Evolutionary conservation across 345 rosid genomes (phyloP).

Genomic region (Bruguiera sexangula): DNA sequence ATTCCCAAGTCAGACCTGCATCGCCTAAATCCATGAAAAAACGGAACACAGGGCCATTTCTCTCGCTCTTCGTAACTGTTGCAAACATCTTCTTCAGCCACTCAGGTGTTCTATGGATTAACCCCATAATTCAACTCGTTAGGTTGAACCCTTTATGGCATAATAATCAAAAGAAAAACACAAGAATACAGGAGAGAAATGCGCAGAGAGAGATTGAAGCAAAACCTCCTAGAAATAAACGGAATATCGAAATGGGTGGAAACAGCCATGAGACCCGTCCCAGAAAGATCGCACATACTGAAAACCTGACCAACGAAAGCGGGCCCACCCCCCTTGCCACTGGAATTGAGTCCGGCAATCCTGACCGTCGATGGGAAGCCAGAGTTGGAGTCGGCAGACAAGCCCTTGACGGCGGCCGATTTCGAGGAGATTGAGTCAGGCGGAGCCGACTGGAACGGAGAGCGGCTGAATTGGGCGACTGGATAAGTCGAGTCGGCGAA

Average conservation of each 20-base stretch:
- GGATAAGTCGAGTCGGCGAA: constrained; percentile 35
- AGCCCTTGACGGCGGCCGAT: constrained; percentile 42
- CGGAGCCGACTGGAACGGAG: constrained; percentile 33
- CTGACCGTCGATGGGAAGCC: constrained; percentile 76
- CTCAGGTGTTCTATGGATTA: constrained; percentile 58
- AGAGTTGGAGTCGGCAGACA: constrained; percentile 44
- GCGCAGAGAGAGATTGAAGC: neutral
- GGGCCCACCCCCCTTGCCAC: constrained; percentile 74
- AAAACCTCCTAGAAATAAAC: constrained; percentile 73
- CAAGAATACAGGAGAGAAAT: neutral
- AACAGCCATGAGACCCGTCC: constrained; percentile 95
- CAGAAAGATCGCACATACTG: constrained; percentile 96
- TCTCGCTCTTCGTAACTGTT: constrained; percentile 70
- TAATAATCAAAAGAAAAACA: neutral
- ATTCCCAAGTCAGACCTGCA: constrained; percentile 52
- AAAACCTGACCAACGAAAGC: constrained; percentile 98
- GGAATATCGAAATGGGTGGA: constrained; percentile 90
- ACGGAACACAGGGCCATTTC: constrained; percentile 85
- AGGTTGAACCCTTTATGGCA: neutral
- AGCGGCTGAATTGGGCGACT: constrained; percentile 10
- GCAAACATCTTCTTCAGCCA: constrained; percentile 93
- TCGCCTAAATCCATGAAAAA: constrained; percentile 96
- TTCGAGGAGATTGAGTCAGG: constrained; percentile 46
- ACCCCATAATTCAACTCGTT: too few relatives aligned
- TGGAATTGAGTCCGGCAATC: constrained; percentile 62